Evolutionary conservation across 2,329 filamentous ascomycete species (phyloP).

Genomic region (Albophoma yamanashiensis): DNA sequence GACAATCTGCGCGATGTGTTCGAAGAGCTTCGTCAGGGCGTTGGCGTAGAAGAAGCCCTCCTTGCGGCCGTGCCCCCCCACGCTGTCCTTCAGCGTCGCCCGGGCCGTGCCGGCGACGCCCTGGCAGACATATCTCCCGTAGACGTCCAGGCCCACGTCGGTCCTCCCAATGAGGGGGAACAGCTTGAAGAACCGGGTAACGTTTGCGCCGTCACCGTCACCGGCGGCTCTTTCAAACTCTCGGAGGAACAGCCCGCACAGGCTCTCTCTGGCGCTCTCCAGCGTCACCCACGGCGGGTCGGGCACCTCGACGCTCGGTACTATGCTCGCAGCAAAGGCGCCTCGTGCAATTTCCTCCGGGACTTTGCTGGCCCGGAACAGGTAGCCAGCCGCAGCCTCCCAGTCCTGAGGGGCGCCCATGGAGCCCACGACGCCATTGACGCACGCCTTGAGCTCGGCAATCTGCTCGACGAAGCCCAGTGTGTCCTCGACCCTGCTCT

Average conservation of each 20-base stretch:
- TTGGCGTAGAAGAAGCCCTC: conserved; percentile 89
- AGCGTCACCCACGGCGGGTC: conserved; percentile 83
- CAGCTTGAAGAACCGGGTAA: conserved; percentile 95
- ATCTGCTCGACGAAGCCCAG: conserved; percentile 91
- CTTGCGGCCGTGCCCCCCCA: conserved; percentile 35
- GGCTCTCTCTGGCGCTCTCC: conserved; percentile 74
- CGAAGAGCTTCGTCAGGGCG: conserved; percentile 82
- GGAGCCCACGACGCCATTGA: conserved; percentile 84
- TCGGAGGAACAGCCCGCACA: conserved; percentile 82
- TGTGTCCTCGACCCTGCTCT: conserved; percentile 82
- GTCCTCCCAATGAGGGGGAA: conserved; percentile 88
- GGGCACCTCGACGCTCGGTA: conserved; percentile 90
- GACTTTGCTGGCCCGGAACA: conserved; percentile 72
- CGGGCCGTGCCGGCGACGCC: conserved; percentile 81
- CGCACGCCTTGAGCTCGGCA: conserved; percentile 90
- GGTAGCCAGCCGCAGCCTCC: conserved; percentile 89
- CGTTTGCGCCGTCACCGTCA: conserved; percentile 77
- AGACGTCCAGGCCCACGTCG: conserved; percentile 85
- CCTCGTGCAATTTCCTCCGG: conserved; percentile 72
- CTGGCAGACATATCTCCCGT: conserved; percentile 91
- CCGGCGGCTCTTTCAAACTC: conserved; percentile 90
- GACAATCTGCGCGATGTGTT: conserved; percentile 94
- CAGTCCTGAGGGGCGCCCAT: conserved; percentile 98
- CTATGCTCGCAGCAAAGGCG: conserved; percentile 81
- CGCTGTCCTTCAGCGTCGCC: conserved; percentile 62